Evolutionary conservation across 108 stramenopile species (phyloP), one percentile per base, ranked within the genome.

Genomic region (Nitzschia sp.): DNA sequence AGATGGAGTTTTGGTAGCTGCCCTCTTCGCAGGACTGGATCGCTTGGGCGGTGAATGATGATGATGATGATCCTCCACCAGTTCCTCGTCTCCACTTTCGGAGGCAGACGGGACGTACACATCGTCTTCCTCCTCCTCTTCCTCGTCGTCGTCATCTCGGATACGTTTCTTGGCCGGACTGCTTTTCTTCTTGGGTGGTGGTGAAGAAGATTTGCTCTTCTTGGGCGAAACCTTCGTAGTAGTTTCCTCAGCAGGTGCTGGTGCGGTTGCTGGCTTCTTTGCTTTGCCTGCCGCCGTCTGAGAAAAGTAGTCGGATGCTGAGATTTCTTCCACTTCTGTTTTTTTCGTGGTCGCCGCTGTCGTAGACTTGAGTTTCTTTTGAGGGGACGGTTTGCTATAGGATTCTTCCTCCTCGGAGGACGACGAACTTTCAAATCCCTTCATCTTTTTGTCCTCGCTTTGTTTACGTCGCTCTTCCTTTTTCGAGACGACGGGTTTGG

Each of bases 301-400:
- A 13, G 30, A 3, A 61, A 61, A 61, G 35, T 34, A 61, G 34
- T 61, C 59, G 25, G 30, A 30, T 4, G 59, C 59, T 2, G 59
- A 61, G 36, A 61, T 34, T 13, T 2, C 59, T 21, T 36, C 2
- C 17, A 33, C 38, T 34, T 38, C 36, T 2, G 17, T n/a, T 5
- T 19, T 6, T 35, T 34, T 61, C 4, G 22, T 35, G 34, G 8
- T 34, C 23, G 17, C 15, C 28, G 25, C 25, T 38, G 32, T 23
- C n/a, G n/a, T n/a, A n/a, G n/a, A n/a, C 36, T 61, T 61, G 36
- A 36, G 30, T 29, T 25, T 32, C 3, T 61, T 61, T 16, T 61
- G 4, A 15, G 36, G 34, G 35, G 34, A 13, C 17, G 33, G 16
- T 38, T 41, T 36, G 15, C 2, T 3, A 36, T 9, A 17, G 36